A percentile compares a stretch with the other conserved stretches of the same genome.
These are phyloP conservation scores for Stephanodiscus triporus DNA, from an alignment of 108 stramenopile genomes.

Conservation along the genomic window DNA sequence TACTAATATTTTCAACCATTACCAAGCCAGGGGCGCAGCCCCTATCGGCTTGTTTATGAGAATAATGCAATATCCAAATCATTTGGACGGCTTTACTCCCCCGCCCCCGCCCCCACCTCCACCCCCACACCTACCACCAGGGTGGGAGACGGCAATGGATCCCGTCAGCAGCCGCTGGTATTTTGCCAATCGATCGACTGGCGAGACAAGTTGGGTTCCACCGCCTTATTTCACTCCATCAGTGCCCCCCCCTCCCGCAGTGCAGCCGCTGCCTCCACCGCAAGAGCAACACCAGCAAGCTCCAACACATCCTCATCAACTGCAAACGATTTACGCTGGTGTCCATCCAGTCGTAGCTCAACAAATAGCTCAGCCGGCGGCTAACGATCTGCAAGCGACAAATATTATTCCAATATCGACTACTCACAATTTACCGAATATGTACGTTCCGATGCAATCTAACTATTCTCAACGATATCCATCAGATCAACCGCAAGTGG, in stretches of 20 bases:
- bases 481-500: constrained; percentile 5
- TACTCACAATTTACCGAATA: background rate
- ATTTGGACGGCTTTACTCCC: constrained; percentile 11
- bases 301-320: constrained; percentile 17
- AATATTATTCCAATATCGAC: background rate
- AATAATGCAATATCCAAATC: constrained; percentile 23
- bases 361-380: constrained; percentile 5
- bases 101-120: constrained; percentile 29
- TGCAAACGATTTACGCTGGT: background rate
- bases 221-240: constrained; percentile 38
- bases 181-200: constrained; percentile 51
- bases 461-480: constrained; percentile 8
- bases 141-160: constrained; percentile 53
- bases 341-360: background rate
- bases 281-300: constrained; percentile 10
- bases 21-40: no score
- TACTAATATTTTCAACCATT: no score
- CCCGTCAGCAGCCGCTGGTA: constrained; percentile 27
- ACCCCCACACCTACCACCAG: constrained; percentile 36
- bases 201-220: constrained; percentile 53
- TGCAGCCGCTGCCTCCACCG: background rate
- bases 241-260: constrained; percentile 19
- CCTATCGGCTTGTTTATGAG: no score
- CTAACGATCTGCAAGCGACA: background rate
- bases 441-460: background rate